These are phyloP conservation scores for Barbarea vulgaris DNA, from an alignment of 345 rosid genomes.

Conservation along the genomic window DNA sequence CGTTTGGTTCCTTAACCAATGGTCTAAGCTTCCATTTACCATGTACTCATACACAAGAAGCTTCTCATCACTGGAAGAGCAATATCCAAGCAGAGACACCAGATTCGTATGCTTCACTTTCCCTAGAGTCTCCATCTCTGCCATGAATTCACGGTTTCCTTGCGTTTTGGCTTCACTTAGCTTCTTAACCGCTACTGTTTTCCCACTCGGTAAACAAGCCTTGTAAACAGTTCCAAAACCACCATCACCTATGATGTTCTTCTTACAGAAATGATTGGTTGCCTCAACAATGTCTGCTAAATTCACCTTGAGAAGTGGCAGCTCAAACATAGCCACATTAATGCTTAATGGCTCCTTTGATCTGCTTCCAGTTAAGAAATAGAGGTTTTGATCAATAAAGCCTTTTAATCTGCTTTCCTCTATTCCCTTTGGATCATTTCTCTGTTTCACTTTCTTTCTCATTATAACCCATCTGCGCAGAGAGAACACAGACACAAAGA, in stretches of 20 bases:
- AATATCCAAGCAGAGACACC: conserved; percentile 82
- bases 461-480: conserved; percentile 48
- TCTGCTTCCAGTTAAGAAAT: conserved; percentile 67
- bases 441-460: conserved; percentile 41
- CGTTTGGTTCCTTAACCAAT: conserved; percentile 69
- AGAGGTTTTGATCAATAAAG: conserved; percentile 57
- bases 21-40: conserved; percentile 88
- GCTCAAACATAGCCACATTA: conserved; percentile 83
- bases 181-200: conserved; percentile 90
- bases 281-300: conserved; percentile 75
- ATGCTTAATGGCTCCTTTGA: conserved; percentile 88
- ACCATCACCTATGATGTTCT: conserved; percentile 89
- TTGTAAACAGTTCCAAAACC: conserved; percentile 94
- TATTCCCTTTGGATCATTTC: conserved; percentile 51
- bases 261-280: conserved; percentile 75
- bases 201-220: conserved; percentile 61
- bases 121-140: conserved; percentile 95
- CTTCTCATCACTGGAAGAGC: conserved; percentile 81
- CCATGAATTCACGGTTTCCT: conserved; percentile 84
- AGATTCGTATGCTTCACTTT: conserved; percentile 93
- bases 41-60: conserved; percentile 90
- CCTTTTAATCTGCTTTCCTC: conserved; percentile 59
- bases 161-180: conserved; percentile 81
- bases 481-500: conserved; percentile 42
- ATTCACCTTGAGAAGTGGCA: conserved; percentile 75